phyloP scores from a whole-genome alignment of 441 rosid genomes.

The Adansonia gregorii region DNA sequence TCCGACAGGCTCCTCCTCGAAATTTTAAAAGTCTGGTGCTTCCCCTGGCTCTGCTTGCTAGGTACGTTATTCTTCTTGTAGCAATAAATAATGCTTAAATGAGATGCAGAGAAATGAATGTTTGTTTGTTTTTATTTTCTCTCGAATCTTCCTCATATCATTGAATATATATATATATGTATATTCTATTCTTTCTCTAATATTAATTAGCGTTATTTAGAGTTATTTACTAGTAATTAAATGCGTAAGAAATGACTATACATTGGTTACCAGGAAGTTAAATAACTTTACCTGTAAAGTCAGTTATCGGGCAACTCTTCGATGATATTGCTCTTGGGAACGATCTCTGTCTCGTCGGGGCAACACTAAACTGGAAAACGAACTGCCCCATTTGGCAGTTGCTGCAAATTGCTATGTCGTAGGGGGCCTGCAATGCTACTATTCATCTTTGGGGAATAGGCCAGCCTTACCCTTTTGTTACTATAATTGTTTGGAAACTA shows the following conservation, averaged over 20 bases:
- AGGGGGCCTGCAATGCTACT: background rate
- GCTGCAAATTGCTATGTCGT: background rate
- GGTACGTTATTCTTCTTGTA: slow-evolving; percentile 53
- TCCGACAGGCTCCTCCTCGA: slow-evolving; percentile 21
- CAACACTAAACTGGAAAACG: background rate
- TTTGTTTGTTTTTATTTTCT: background rate
- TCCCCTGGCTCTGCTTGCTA: slow-evolving; percentile 27
- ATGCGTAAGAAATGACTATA: background rate
- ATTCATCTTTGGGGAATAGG: background rate
- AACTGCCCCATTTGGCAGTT: background rate
- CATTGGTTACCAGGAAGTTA: too few relatives aligned
- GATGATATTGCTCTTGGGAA: background rate
- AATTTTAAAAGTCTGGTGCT: slow-evolving; percentile 47
- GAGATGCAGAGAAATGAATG: slow-evolving; percentile 36
- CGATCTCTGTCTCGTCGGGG: background rate
- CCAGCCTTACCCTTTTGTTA: background rate
- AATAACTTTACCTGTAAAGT: too few relatives aligned
- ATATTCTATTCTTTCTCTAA: background rate
- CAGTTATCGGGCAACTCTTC: background rate
- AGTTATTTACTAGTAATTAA: too few relatives aligned
- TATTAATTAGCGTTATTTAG: background rate
- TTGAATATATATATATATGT: background rate
- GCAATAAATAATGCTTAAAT: slow-evolving; percentile 39
- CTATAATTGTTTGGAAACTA: background rate
- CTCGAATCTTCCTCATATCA: background rate